A percentile compares a stretch with the other conserved stretches of the same genome.
phyloP scores from a whole-genome alignment of 2,329 filamentous ascomycete species.

The Exophiala sp. region DNA sequence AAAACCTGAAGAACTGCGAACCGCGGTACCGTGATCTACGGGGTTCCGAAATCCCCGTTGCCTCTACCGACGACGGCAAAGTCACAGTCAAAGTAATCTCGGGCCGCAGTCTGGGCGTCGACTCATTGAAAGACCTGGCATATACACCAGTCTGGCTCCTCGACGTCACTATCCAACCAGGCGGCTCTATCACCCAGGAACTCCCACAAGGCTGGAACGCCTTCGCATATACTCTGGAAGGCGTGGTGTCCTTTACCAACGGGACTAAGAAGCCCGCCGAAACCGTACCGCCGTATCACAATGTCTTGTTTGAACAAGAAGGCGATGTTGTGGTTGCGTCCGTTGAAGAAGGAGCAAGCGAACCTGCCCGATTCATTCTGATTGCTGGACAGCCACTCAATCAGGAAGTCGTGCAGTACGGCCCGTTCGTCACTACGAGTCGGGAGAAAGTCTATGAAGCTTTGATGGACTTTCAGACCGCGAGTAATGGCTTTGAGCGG shows the following conservation, averaged over 20 bases:
- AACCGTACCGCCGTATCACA: constrained; percentile 67
- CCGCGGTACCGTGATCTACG: constrained; percentile 84
- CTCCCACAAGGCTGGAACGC: constrained; percentile 80
- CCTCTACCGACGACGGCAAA: constrained; percentile 63
- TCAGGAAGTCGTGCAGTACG: constrained; percentile 76
- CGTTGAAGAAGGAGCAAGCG: constrained; percentile 60
- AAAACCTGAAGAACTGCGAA: constrained; percentile 76
- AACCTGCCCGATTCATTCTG: constrained; percentile 52
- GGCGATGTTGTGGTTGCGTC: constrained; percentile 70
- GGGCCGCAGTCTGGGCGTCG: constrained; percentile 74
- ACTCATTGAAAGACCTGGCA: constrained; percentile 81
- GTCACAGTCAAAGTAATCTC: constrained; percentile 86
- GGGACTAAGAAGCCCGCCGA: constrained; percentile 33
- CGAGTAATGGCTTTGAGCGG: constrained; percentile 72
- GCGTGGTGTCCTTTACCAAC: constrained; percentile 55
- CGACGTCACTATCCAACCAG: constrained; percentile 73
- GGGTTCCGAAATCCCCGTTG: constrained; percentile 70
- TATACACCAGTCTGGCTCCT: constrained; percentile 98
- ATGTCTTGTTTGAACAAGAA: constrained; percentile 75
- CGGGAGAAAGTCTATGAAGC: constrained; percentile 70
- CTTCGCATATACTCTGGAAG: constrained; percentile 80
- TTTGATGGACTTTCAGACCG: constrained; percentile 66
- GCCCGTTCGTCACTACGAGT: constrained; percentile 71
- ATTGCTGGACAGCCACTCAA: constrained; percentile 74
- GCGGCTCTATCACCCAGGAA: constrained; percentile 67